These are phyloP conservation scores for Thuja plicata DNA, from an alignment of 83 land plant genomes.

Conservation along the genomic window DNA sequence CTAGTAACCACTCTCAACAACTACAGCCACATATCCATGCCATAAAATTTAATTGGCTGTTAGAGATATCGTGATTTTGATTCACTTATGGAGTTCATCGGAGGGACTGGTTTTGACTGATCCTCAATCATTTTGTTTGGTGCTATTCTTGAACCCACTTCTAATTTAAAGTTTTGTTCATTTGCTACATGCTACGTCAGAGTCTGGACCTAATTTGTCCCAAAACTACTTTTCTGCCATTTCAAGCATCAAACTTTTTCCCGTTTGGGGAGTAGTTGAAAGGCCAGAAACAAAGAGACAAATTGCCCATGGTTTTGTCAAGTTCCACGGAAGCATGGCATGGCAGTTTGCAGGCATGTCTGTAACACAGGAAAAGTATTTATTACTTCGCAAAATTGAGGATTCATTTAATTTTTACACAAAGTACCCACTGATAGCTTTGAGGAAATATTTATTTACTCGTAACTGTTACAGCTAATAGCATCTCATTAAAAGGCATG, in stretches of 20 bases:
- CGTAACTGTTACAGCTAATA: background rate
- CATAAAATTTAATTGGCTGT: background rate
- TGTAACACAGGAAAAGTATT: background rate
- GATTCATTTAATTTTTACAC: background rate
- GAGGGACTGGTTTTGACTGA: background rate
- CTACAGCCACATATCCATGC: background rate
- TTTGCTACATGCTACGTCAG: background rate
- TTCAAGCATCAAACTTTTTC: background rate
- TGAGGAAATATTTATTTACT: background rate
- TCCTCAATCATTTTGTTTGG: background rate
- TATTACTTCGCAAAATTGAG: background rate
- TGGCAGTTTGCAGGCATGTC: background rate
- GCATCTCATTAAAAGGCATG: background rate
- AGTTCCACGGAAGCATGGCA: background rate
- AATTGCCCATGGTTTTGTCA: background rate
- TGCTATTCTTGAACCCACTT: background rate
- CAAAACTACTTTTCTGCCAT: background rate
- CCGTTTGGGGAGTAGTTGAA: background rate
- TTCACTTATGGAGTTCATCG: background rate
- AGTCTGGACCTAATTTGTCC: background rate
- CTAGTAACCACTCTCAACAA: constrained; percentile 3
- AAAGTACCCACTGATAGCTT: background rate
- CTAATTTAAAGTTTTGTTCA: background rate
- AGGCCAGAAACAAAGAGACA: background rate
- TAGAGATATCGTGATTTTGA: background rate